A percentile compares a stretch with the other conserved stretches of the same genome.
These are phyloP conservation scores for Wickerhamomyces kurtzmanii DNA, from an alignment of 805 yeast species.

Conservation along the genomic window DNA sequence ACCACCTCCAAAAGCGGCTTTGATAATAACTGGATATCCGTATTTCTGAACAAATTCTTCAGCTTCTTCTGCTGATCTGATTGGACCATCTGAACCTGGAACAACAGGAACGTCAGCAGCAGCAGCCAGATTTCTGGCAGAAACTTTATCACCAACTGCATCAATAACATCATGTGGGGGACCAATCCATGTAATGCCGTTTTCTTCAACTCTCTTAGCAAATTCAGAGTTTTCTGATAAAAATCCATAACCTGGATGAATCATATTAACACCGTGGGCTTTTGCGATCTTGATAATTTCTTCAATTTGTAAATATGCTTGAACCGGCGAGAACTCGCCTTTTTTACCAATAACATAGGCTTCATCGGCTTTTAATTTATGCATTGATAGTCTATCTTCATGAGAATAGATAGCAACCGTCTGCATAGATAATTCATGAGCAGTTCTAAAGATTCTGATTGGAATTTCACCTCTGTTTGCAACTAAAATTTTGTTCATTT, in stretches of 20 bases:
- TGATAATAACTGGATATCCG: slow-evolving; percentile 94
- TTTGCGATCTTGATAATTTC: slow-evolving; percentile 85
- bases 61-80: slow-evolving; percentile 73
- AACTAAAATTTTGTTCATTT: slow-evolving; percentile 52
- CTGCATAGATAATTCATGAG: slow-evolving; percentile 94
- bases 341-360: slow-evolving; percentile 84
- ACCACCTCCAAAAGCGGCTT: slow-evolving; percentile 99
- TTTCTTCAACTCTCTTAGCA: slow-evolving; percentile 83
- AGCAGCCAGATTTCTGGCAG: slow-evolving; percentile 83
- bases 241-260: slow-evolving; percentile 92
- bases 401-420: slow-evolving; percentile 96
- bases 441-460: slow-evolving; percentile 87
- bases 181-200: slow-evolving; percentile 94
- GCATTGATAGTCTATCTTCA: slow-evolving; percentile 92
- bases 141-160: slow-evolving; percentile 93
- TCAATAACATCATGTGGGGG: slow-evolving; percentile 85
- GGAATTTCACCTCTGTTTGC: slow-evolving; percentile 86
- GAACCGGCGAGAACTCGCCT: slow-evolving; percentile 91
- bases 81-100: slow-evolving; percentile 98
- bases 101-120: slow-evolving; percentile 83
- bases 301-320: slow-evolving; percentile 91
- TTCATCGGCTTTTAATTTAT: slow-evolving; percentile 89
- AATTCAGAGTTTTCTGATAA: slow-evolving; percentile 87
- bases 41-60: slow-evolving; percentile 65
- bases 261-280: slow-evolving; percentile 70